Conservation (phyloP, 192 early-diverging fungal species). For the Backusella circina region DNA sequence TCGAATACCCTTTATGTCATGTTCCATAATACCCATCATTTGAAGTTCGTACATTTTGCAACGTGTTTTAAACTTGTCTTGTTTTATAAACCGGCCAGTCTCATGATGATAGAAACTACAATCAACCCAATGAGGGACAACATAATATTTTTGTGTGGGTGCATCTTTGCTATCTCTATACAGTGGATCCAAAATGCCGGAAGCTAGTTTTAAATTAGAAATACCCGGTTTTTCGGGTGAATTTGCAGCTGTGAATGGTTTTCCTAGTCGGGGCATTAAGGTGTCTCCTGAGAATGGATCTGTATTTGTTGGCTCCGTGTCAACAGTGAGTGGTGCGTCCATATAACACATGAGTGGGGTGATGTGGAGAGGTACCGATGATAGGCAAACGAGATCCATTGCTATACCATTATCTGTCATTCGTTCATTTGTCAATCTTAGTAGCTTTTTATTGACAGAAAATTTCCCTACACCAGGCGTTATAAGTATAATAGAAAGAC, state of each 20-base stretch:
- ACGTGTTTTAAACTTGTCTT: slow-evolving; percentile 58
- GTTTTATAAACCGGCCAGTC: slow-evolving; percentile 40
- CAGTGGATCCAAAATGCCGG: slow-evolving; percentile 39
- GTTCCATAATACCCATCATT: slow-evolving; percentile 75
- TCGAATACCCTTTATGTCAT: slow-evolving; percentile 49
- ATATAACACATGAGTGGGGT: slow-evolving; percentile 85
- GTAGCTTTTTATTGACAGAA: slow-evolving; percentile 77
- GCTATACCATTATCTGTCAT: slow-evolving; percentile 91
- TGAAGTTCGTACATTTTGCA: slow-evolving; percentile 86
- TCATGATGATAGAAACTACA: slow-evolving; percentile 77
- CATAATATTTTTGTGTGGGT: slow-evolving; percentile 47
- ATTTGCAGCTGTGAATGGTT: slow-evolving; percentile 17
- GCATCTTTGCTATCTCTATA: slow-evolving; percentile 44
- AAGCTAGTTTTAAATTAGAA: neutral
- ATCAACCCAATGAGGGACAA: slow-evolving; percentile 91
- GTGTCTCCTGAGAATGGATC: slow-evolving; percentile 12
- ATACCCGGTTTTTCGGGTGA: slow-evolving; percentile 15
- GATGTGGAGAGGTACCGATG: slow-evolving; percentile 80
- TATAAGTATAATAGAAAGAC: slow-evolving; percentile 82
- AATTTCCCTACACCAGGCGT: slow-evolving; percentile 90
- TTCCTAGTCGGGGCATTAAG: neutral
- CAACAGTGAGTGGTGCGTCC: slow-evolving; percentile 8
- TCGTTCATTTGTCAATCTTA: slow-evolving; percentile 91
- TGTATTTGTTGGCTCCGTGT: neutral
- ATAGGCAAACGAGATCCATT: slow-evolving; percentile 89